Evolutionary conservation across 2,329 filamentous ascomycete genomes (phyloP), one percentile per base, ranked within the genome.

Genomic region (Juglanconis juglandina): DNA sequence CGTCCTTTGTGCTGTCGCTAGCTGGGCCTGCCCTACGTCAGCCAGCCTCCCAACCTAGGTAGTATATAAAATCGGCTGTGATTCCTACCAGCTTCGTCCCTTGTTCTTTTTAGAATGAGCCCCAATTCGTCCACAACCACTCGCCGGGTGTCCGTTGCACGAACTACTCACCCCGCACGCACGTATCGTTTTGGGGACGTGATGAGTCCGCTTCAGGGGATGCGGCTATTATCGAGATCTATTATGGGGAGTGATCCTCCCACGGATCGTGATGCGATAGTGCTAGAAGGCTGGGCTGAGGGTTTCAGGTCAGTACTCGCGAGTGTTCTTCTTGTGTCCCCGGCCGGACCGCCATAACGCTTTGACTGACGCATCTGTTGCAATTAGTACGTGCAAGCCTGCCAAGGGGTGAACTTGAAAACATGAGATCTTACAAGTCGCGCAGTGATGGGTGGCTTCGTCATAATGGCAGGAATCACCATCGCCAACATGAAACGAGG

Each of bases 391-490:
- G 60, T 53, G 35, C 5, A 30, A n/a, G 7, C 39, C 42, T 17
- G 35, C 32, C 8, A 32, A 4, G 14, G 3, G 35, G 13, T 4
- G 14, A 30, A 8, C 14, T 13, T 13, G 13, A 9, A 14, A 3
- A 46, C 24, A 13, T 17, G 6, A 24, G n/a, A 13, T 44, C 53
- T 51, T 8, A 51, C 11, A 33, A 41, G 11, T 10, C 11, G 4
- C 30, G 17, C n/a, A 63, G 61, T 81, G 77, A 70, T 82, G 1
- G 79, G 79, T 8, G 74, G 76, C 8, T 62, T 82, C 58, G 64
- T 81, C 32, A 76, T 81, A 56, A 81, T 82, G 78, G 70, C 73
- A 13, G 75, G 73, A 0, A 76, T 82, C 52, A 80, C 79, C 0
- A 54, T 80, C 4, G 71, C 76, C n/a, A 81, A 81, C 53, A 81